Conservation (phyloP, 2,329 filamentous ascomycete species). For the Exophiala spinifera region DNA sequence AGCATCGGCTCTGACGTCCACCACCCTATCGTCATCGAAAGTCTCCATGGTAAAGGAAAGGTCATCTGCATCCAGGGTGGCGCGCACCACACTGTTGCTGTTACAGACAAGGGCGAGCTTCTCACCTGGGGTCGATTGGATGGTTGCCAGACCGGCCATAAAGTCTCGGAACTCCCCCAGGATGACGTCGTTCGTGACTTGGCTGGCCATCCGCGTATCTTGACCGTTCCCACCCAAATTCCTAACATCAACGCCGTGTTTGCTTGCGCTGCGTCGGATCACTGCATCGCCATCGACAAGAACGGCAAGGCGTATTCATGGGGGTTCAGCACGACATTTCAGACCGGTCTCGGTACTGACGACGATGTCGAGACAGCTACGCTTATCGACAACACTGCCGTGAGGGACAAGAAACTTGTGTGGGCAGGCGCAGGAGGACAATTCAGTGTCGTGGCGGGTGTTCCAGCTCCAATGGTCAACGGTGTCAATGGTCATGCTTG, state of each 20-base stretch:
- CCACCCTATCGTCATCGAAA: conserved; percentile 65
- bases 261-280: conserved; percentile 67
- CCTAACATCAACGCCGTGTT: conserved; percentile 56
- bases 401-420: conserved; percentile 69
- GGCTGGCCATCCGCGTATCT: conserved; percentile 64
- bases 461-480: conserved; percentile 21
- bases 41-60: conserved; percentile 56
- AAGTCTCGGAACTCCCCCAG: conserved; percentile 53
- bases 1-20: conserved; percentile 69
- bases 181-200: conserved; percentile 61
- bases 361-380: conserved; percentile 78
- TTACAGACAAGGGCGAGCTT: conserved; percentile 53
- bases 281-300: conserved; percentile 66
- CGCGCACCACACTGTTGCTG: conserved; percentile 68
- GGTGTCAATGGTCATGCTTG: conserved; percentile 28
- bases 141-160: conserved; percentile 59
- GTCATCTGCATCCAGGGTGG: conserved; percentile 69
- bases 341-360: conserved; percentile 73
- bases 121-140: conserved; percentile 61
- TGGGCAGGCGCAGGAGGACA: conserved; percentile 87
- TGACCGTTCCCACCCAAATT: conserved; percentile 63
- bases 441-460: conserved; percentile 50
- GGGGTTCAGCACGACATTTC: conserved; percentile 78
- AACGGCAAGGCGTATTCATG: conserved; percentile 71
- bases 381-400: conserved; percentile 77